These are phyloP conservation scores for Phialophora chinensis DNA, from an alignment of 2,329 filamentous ascomycete species.

Conservation along the genomic window DNA sequence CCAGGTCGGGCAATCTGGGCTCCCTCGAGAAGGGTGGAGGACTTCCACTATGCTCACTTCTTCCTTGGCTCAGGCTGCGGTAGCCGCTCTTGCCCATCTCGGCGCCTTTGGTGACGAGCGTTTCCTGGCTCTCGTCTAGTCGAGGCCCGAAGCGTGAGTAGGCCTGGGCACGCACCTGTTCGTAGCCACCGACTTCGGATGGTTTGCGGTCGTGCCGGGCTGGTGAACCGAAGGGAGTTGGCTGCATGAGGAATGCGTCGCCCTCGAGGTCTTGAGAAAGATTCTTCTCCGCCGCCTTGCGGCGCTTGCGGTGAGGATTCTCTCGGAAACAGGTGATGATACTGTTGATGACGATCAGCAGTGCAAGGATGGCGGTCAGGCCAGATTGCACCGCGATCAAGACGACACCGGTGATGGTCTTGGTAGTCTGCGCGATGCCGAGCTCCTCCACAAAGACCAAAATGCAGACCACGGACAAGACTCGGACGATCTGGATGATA, in stretches of 20 bases:
- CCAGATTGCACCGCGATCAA: slow-evolving; percentile 89
- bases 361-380: slow-evolving; percentile 79
- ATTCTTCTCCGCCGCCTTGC: slow-evolving; percentile 93
- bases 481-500: slow-evolving; percentile 83
- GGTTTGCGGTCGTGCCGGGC: slow-evolving; percentile 26
- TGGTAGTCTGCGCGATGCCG: slow-evolving; percentile 85
- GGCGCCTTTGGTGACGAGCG: slow-evolving; percentile 29
- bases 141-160: slow-evolving; percentile 23
- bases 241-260: slow-evolving; percentile 68
- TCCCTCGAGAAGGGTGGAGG: slow-evolving; percentile 32
- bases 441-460: slow-evolving; percentile 94
- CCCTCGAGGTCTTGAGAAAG: slow-evolving; percentile 78
- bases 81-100: slow-evolving; percentile 33
- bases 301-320: slow-evolving; percentile 86
- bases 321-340: slow-evolving; percentile 80
- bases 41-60: slow-evolving; percentile 25
- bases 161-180: slow-evolving; percentile 35
- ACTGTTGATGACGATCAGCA: slow-evolving; percentile 88
- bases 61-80: slow-evolving; percentile 32
- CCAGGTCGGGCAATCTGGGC: slow-evolving; percentile 34
- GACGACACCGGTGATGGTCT: slow-evolving; percentile 91
- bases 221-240: slow-evolving; percentile 40
- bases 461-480: slow-evolving; percentile 86
- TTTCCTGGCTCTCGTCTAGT: slow-evolving; percentile 31
- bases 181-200: slow-evolving; percentile 32